Evolutionary conservation across 139 green algal genomes (phyloP).

Genomic region (Chlamydomonas sphaeroides): DNA sequence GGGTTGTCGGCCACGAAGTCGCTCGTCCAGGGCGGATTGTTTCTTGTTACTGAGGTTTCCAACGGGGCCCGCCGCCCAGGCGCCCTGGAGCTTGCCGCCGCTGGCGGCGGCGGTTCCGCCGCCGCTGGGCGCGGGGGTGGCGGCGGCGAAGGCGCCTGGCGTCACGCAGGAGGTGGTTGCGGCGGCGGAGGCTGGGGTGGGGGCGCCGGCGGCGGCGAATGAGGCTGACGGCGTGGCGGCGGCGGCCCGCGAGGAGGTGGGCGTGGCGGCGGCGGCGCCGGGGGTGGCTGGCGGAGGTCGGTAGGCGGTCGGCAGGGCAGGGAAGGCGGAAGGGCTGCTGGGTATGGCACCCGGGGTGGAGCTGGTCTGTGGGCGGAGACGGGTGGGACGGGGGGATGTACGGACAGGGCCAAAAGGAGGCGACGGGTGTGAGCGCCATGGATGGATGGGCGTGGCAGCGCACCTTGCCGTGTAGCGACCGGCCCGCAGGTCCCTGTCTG

Average conservation of each 20-base stretch:
- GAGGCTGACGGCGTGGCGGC: background rate
- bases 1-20: background rate
- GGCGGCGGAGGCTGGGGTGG: background rate
- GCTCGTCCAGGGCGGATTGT: slow-evolving; percentile 16
- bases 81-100: slow-evolving; percentile 12
- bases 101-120: background rate
- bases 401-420: no score
- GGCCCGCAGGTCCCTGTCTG: no score
- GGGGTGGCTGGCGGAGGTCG: background rate
- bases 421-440: no score
- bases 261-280: background rate
- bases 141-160: background rate
- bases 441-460: no score
- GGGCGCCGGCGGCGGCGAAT: background rate
- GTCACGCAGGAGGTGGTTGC: background rate
- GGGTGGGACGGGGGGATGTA: no score
- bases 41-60: slow-evolving; percentile 6
- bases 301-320: background rate
- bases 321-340: slow-evolving; percentile 27
- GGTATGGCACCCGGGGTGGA: no score
- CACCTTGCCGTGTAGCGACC: no score
- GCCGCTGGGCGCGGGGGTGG: background rate
- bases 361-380: no score
- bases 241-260: background rate
- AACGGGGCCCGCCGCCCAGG: slow-evolving; percentile 8